Percentiles rank a stretch among this genome's conserved stretches.
phyloP scores from a whole-genome alignment of 495 filamentous ascomycete genomes.

The Pseudevernia furfuracea region DNA sequence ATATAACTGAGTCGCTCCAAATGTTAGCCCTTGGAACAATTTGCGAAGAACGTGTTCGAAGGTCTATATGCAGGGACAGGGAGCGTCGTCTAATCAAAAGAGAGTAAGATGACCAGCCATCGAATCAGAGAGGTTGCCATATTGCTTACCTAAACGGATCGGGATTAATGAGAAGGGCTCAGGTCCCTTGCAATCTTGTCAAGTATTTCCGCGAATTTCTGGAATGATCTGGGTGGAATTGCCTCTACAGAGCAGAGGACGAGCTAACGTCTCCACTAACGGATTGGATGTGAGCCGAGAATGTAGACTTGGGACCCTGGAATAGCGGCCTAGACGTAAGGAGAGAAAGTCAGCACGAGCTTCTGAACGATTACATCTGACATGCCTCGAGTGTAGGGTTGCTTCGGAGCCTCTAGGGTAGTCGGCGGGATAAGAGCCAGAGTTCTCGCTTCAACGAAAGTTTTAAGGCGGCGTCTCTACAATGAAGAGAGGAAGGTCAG shows the following conservation, averaged over 20 bases:
- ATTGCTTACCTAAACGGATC: constrained; percentile 12
- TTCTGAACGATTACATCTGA: not conserved
- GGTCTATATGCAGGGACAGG: constrained; percentile 6
- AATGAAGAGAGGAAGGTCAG: not conserved
- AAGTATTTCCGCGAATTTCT: constrained; percentile 10
- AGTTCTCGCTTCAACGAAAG: not conserved
- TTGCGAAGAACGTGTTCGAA: not conserved
- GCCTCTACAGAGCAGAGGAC: constrained; percentile 21
- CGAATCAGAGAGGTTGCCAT: constrained; percentile 9
- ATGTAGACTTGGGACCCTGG: constrained; percentile 19
- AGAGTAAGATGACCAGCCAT: constrained; percentile 6
- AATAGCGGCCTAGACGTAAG: constrained; percentile 14
- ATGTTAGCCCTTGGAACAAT: constrained; percentile 12
- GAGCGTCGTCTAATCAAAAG: not conserved
- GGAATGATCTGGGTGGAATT: constrained; percentile 19
- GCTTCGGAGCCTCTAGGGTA: not conserved
- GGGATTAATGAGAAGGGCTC: constrained; percentile 12
- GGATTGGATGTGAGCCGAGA: constrained; percentile 16
- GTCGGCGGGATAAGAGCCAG: not conserved
- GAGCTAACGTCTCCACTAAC: constrained; percentile 28
- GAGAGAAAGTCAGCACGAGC: constrained; percentile 10
- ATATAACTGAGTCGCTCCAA: constrained; percentile 14
- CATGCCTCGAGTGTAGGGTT: not conserved
- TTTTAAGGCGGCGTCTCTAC: not conserved
- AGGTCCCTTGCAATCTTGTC: constrained; percentile 23